Evolutionary conservation across 148 eudicot species (phyloP).

Genomic region (Limonium bicolor): DNA sequence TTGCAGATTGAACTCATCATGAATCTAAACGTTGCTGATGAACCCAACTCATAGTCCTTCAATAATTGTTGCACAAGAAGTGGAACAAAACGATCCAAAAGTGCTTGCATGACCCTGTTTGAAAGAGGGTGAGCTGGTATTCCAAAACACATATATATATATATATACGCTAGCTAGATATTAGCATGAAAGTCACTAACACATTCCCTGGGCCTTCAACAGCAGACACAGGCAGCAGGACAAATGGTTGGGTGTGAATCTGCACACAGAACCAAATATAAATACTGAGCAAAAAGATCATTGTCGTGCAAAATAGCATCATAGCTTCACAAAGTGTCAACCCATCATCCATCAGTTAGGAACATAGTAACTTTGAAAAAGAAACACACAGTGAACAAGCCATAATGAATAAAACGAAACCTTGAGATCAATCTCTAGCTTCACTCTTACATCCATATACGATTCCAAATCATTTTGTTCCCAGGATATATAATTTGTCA

Average conservation of each 20-base stretch:
- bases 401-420: constrained; percentile 14
- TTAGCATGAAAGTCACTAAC: constrained; percentile 24
- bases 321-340: neutral
- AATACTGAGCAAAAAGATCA: neutral
- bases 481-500: constrained; percentile 72
- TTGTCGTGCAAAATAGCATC: neutral
- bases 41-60: constrained; percentile 57
- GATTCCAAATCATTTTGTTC: constrained; percentile 29
- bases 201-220: constrained; percentile 81
- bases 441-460: constrained; percentile 62
- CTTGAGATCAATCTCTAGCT: constrained; percentile 55
- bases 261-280: no score
- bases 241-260: constrained; percentile 61
- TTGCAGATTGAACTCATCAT: constrained; percentile 9
- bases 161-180: neutral
- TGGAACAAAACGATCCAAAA: constrained; percentile 68
- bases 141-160: neutral
- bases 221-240: constrained; percentile 58
- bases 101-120: constrained; percentile 75
- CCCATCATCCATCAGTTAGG: neutral
- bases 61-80: constrained; percentile 47
- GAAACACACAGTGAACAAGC: no score
- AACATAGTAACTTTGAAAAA: neutral
- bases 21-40: constrained; percentile 16
- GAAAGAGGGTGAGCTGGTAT: neutral